Percentiles rank a stretch among this genome's conserved stretches.
phyloP scores from a whole-genome alignment of 768 basidiomycete genomes.

The Calocybe cyanea region DNA sequence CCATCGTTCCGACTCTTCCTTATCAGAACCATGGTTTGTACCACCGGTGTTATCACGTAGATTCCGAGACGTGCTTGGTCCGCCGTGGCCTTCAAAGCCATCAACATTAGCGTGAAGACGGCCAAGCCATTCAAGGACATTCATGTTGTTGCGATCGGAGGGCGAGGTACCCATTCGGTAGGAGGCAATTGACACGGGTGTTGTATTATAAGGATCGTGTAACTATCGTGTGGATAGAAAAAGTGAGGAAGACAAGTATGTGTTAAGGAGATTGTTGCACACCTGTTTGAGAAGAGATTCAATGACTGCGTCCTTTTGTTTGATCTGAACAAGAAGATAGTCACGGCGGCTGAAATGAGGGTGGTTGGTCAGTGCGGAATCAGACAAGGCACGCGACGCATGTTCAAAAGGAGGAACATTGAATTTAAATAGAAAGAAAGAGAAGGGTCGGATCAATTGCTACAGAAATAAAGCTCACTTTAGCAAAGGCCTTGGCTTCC shows the following conservation, averaged over 20 bases:
- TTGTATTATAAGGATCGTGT: slow-evolving; percentile 78
- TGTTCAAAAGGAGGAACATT: too few species aligned
- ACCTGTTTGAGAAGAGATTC: slow-evolving; percentile 83
- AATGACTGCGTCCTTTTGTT: slow-evolving; percentile 87
- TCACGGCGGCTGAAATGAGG: slow-evolving; percentile 69
- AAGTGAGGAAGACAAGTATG: background rate
- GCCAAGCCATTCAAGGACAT: slow-evolving; percentile 74
- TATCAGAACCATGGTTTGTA: slow-evolving; percentile 42
- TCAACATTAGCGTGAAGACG: slow-evolving; percentile 60
- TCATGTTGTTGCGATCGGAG: slow-evolving; percentile 63
- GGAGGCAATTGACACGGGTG: slow-evolving; percentile 74
- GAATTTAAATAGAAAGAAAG: slow-evolving; percentile 18
- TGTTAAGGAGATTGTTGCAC: slow-evolving; percentile 14
- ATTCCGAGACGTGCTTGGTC: slow-evolving; percentile 42
- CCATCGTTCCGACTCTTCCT: slow-evolving; percentile 29
- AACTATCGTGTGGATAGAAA: slow-evolving; percentile 38
- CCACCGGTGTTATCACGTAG: slow-evolving; percentile 25
- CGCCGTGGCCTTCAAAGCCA: slow-evolving; percentile 39
- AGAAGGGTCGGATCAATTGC: slow-evolving; percentile 7
- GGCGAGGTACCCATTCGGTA: slow-evolving; percentile 77
- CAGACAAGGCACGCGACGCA: too few species aligned
- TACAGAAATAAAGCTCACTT: slow-evolving; percentile 56
- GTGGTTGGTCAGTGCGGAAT: slow-evolving; percentile 37
- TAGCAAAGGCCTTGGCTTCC: slow-evolving; percentile 72
- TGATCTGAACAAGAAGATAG: slow-evolving; percentile 79